Conservation (phyloP, 2,329 filamentous ascomycete genomes). For the Phyllosticta citrichinensis region DNA sequence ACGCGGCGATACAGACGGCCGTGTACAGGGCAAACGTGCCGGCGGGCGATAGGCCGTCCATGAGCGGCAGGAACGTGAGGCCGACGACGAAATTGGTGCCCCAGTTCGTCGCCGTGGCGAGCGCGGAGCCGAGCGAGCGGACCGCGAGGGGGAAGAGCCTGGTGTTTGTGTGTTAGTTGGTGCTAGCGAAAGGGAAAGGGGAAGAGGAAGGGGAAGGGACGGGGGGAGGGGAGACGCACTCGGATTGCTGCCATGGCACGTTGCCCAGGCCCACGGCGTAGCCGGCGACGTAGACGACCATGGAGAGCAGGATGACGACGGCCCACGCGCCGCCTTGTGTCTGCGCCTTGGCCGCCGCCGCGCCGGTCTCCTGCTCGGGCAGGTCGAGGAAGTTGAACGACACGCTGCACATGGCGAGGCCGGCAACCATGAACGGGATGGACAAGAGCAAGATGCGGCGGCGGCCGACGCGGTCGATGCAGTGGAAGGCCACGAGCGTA, state of each 20-base stretch:
- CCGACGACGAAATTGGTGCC: constrained; percentile 76
- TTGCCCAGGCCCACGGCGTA: constrained; percentile 85
- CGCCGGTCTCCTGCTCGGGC: constrained; percentile 15
- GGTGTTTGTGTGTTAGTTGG: neutral
- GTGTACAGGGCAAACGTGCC: constrained; percentile 81
- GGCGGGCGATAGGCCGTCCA: constrained; percentile 61
- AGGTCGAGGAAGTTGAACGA: constrained; percentile 60
- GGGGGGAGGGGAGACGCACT: constrained; percentile 36
- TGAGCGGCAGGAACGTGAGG: constrained; percentile 78
- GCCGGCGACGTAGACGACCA: constrained; percentile 73
- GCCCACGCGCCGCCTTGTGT: constrained; percentile 15
- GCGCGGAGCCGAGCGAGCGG: constrained; percentile 59
- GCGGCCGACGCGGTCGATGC: constrained; percentile 35
- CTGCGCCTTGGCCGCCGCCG: constrained; percentile 12
- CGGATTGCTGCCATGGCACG: constrained; percentile 93
- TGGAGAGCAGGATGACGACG: constrained; percentile 55
- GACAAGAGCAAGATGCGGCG: constrained; percentile 64
- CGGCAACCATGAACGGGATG: constrained; percentile 71
- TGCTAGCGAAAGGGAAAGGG: too few relatives aligned
- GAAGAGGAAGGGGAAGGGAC: too few relatives aligned
- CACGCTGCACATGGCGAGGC: constrained; percentile 59
- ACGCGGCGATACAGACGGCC: constrained; percentile 56
- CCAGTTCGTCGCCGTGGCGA: constrained; percentile 81
- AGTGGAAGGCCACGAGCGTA: constrained; percentile 36
- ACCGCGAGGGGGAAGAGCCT: constrained; percentile 65